Evolutionary conservation across 2,329 filamentous ascomycete genomes (phyloP).

Genomic region (Fusarium subtropicale): DNA sequence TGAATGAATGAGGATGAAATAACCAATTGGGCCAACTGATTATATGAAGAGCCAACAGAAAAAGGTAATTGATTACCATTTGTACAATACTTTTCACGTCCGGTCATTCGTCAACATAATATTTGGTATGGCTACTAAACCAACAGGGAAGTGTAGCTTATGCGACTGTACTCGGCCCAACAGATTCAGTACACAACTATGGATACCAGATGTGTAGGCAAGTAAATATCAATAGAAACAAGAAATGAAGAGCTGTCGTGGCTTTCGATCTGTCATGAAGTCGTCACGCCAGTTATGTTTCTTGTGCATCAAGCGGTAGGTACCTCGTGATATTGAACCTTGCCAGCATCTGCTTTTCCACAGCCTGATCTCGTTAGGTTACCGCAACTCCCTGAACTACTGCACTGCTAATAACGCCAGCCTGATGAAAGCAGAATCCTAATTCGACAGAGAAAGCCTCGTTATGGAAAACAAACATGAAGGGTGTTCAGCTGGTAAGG

Average conservation of each 20-base stretch:
- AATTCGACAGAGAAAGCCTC: not conserved
- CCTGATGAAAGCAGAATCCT: not conserved
- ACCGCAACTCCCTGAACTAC: not conserved
- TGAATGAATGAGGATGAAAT: not conserved
- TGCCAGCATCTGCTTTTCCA: not conserved
- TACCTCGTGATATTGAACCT: not conserved
- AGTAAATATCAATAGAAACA: not conserved
- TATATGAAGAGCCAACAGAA: not conserved
- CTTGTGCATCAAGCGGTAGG: not conserved
- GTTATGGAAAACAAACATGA: not conserved
- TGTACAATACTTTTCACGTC: not conserved
- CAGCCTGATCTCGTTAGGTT: not conserved
- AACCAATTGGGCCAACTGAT: not conserved
- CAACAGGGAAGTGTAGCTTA: not conserved
- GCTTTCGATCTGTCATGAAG: not conserved
- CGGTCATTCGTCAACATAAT: not conserved
- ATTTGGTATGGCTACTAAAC: not conserved
- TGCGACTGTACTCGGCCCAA: not conserved
- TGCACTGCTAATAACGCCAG: not conserved
- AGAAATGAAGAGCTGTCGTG: too few relatives aligned
- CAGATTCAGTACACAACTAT: too few relatives aligned
- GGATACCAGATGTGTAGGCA: not conserved
- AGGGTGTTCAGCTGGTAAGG: not conserved
- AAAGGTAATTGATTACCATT: not conserved
- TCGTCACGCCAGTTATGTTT: not conserved